Conservation (phyloP, 345 rosid genomes). For the Durio zibethinus region DNA sequence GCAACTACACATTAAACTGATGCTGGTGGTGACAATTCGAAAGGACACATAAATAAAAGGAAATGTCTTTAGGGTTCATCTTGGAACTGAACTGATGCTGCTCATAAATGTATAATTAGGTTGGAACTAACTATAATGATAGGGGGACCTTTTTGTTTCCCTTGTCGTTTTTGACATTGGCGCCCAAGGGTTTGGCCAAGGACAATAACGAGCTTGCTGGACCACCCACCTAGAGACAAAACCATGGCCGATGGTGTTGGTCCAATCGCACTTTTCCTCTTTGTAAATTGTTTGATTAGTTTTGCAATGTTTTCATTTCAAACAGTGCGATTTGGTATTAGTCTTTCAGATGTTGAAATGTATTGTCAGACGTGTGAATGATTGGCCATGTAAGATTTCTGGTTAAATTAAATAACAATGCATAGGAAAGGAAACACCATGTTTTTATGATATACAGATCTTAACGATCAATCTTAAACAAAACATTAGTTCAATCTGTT, state of each 20-base stretch:
- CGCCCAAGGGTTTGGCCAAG: background rate
- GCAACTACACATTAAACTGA: background rate
- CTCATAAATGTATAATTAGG: background rate
- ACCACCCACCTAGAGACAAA: background rate
- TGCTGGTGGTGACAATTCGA: background rate
- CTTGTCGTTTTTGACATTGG: background rate
- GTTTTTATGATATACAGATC: no score
- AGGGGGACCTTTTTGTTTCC: background rate
- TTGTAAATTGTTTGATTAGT: background rate
- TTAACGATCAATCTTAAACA: no score
- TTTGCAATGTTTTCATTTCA: background rate
- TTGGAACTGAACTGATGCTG: background rate
- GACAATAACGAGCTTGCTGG: background rate
- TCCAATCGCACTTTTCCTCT: background rate
- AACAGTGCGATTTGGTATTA: background rate
- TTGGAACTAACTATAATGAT: background rate
- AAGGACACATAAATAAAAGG: background rate
- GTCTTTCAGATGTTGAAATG: background rate
- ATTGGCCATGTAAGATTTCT: no score
- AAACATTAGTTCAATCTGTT: no score
- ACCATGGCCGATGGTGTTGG: constrained; percentile 4
- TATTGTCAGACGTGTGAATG: background rate
- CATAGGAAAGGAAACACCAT: no score
- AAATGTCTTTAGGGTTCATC: background rate
- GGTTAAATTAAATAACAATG: background rate